Evolutionary conservation across 306 rosid species (phyloP), one percentile per base, ranked within the genome.

Genomic region (Prosopis cineraria): DNA sequence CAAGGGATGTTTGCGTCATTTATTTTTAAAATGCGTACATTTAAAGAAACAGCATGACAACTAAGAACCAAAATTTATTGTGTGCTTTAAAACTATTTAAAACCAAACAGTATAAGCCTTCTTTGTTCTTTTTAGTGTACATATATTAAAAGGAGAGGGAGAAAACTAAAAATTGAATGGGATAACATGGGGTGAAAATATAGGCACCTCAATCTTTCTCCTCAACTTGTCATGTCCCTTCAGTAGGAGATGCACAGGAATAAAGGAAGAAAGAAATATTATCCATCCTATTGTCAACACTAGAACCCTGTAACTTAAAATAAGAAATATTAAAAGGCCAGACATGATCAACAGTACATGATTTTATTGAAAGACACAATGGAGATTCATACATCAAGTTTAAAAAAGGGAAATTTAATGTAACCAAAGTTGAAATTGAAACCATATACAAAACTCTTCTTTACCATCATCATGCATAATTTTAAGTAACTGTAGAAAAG

Each of bases 221-320:
- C 98, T 91, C 84, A 88, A 81, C 70, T 85, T 91, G 70, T 89
- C 93, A 27, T 89, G 83, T 65, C 88, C 92, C 80, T 89, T 92
- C 85, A 95, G 78, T 31, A 95, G 82, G 14, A 80, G 66, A 85
- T 91, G 93, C 82, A 91, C 98, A 0, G 97, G 93, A 79, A 91
- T 89, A 88, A 89, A 95, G 36, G 91, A 75, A 1, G 93, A 92
- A 77, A 95, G 98, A 90, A 95, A 92, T 69, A 95, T 88, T 75
- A 95, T 89, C 98, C 98, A 95, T 79, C 98, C 98, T 31, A 92
- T 70, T 10, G 98, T 86, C 90, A 95, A 86, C 68, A 85, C 90
- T 22, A 92, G 52, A 82, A 87, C 96, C 96, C 98, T 95, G 97
- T 84, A 91, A 10, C 65, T 65, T 81, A 44, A 78, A 70, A 50